phyloP scores from a whole-genome alignment of 164 flowering plant genomes.

The Vitis rupestris region DNA sequence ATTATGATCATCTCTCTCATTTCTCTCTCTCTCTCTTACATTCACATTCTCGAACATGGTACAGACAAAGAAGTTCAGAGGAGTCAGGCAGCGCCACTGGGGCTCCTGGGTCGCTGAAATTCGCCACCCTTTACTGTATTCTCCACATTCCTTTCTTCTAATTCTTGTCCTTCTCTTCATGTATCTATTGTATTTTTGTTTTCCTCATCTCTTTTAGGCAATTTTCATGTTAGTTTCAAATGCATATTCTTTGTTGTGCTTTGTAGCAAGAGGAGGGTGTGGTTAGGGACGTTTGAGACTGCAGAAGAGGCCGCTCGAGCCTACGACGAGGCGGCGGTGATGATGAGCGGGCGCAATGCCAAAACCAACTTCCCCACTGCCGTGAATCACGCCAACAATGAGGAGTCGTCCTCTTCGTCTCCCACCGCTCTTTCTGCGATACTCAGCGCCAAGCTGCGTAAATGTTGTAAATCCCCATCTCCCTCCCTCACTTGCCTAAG shows the following conservation, averaged over 20 bases:
- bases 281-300: background rate
- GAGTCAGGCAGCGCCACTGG: constrained; percentile 39
- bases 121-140: constrained; percentile 33
- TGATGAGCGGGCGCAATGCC: constrained; percentile 46
- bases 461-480: constrained; percentile 28
- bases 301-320: background rate
- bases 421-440: constrained; percentile 19
- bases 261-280: background rate
- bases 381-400: background rate
- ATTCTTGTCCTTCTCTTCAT: no score
- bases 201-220: no score
- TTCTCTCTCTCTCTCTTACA: background rate
- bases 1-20: background rate
- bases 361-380: constrained; percentile 41
- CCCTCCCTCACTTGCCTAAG: constrained; percentile 39
- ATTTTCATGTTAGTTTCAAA: no score
- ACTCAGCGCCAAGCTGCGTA: constrained; percentile 35
- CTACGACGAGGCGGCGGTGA: background rate
- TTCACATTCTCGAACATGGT: constrained; percentile 13
- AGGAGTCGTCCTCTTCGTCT: constrained; percentile 4
- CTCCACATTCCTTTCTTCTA: background rate
- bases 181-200: no score
- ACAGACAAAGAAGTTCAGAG: constrained; percentile 31
- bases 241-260: no score
- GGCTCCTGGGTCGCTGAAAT: constrained; percentile 39